Evolutionary conservation across 192 early-diverging fungal genomes (phyloP).

Genomic region (Tieghemiomyces parasiticus): DNA sequence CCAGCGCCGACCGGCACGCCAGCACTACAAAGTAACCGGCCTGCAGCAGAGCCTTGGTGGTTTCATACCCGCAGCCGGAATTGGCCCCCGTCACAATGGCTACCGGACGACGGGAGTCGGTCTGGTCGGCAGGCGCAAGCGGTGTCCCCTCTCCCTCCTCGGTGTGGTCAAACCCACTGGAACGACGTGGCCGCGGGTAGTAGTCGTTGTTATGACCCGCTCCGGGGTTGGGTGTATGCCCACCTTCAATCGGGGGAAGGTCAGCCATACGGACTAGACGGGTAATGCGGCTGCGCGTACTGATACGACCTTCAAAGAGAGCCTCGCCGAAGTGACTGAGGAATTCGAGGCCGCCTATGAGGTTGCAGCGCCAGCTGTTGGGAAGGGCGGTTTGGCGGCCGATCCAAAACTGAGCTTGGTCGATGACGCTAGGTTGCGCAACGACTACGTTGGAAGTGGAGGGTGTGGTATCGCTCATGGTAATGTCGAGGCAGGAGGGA

Average conservation of each 20-base stretch:
- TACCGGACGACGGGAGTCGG: constrained; percentile 6
- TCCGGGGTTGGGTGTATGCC: no score
- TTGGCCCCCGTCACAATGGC: constrained; percentile 39
- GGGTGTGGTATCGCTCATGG: not conserved
- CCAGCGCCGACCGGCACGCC: constrained; percentile 12
- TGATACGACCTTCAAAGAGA: not conserved
- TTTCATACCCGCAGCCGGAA: constrained; percentile 40
- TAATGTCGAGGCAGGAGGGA: no score
- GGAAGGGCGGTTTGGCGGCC: not conserved
- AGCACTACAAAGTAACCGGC: constrained; percentile 34
- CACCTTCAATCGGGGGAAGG: not conserved
- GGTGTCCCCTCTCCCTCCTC: no score
- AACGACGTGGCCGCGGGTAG: no score
- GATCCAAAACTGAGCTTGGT: not conserved
- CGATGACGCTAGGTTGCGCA: not conserved
- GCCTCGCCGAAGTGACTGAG: not conserved
- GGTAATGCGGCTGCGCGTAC: constrained; percentile 4
- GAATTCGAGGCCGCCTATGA: not conserved
- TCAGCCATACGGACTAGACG: not conserved
- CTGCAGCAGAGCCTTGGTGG: constrained; percentile 34
- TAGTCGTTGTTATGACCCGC: no score
- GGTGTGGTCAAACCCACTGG: no score
- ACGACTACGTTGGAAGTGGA: not conserved
- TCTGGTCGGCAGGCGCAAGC: not conserved
- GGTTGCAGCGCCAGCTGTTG: not conserved